Evolutionary conservation across 106 monocot species (phyloP).

Genomic region (Narthecium ossifragum): DNA sequence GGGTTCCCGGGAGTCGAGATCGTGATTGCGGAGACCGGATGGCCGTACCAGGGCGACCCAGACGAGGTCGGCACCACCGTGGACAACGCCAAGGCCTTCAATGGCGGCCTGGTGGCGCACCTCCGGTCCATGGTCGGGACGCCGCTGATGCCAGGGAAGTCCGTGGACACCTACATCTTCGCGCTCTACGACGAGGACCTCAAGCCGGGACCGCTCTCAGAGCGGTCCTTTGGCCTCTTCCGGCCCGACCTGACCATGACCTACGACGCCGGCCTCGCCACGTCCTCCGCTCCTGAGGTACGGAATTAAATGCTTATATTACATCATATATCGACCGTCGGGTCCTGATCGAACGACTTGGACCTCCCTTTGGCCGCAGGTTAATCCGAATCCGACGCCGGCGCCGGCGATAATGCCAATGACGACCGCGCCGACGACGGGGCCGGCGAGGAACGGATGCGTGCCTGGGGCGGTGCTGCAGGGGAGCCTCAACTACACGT

Average conservation of each 20-base stretch:
- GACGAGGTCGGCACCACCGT: slow-evolving; percentile 56
- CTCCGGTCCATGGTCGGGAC: slow-evolving; percentile 52
- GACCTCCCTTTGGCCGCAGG: background rate
- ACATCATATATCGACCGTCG: no score
- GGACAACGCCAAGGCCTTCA: slow-evolving; percentile 72
- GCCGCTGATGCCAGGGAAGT: slow-evolving; percentile 54
- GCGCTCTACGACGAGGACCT: slow-evolving; percentile 87
- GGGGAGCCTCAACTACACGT: no score
- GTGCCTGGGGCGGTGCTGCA: slow-evolving; percentile 24
- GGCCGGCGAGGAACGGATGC: slow-evolving; percentile 31
- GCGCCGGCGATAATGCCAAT: background rate
- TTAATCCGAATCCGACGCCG: no score
- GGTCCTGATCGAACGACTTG: no score
- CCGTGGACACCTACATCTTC: slow-evolving; percentile 79
- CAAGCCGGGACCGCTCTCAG: slow-evolving; percentile 70
- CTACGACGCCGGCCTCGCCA: slow-evolving; percentile 60
- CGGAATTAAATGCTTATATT: no score
- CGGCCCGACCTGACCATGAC: slow-evolving; percentile 38
- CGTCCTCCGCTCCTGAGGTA: no score
- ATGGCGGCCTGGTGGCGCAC: slow-evolving; percentile 57
- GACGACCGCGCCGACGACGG: no score
- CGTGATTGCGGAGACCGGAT: slow-evolving; percentile 87
- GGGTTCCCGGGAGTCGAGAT: slow-evolving; percentile 66
- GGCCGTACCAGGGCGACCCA: slow-evolving; percentile 75
- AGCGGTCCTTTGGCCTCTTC: slow-evolving; percentile 78